Evolutionary conservation across 257 asterid genomes (phyloP), one percentile per base, ranked within the genome.

Genomic region (Jacaranda copaia): DNA sequence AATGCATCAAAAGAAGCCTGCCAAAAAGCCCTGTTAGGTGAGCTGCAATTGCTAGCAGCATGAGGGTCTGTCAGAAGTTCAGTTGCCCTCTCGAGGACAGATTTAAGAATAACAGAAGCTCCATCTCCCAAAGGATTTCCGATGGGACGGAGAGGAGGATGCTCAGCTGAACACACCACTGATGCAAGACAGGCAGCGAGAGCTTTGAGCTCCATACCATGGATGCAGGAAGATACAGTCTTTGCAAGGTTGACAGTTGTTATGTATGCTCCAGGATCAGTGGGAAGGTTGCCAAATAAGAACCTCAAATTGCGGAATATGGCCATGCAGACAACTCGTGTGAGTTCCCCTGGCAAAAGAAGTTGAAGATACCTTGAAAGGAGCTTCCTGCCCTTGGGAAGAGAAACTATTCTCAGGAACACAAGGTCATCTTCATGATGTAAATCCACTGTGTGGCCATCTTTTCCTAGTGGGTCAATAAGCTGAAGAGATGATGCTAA

Each of bases 1-100:
- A 91, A 91, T 3, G 93, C 96, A 77, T 91, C 93, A 66, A 91
- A 91, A 8, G 97, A 89, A 12, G 90, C 97, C 91, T 91, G 97
- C 97, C 97, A 91, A 70, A 91, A 88, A 9, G 83, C 82, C 71
- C 92, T 81, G 83, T 75, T 87, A 20, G 83, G 69, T 19, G 80
- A 35, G 68, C 87, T 84, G 87, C 95, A 89, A 62, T 77, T 85
- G 49, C 77, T 82, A 51, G 85, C 84, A 57, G 90, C 84, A 49
- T 76, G 83, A 15, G 92, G 93, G 72, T 87, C 90, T 8, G 89
- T 87, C 62, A 91, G 80, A 73, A 91, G 85, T 72, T 88, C 93
- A 40, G 97, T 91, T 39, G 93, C 93, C 85, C 90, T 81, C 55
- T 88, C 96, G 32, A 91, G 93, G 53, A 91, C 81, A 36, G 97